A percentile compares a stretch with the other conserved stretches of the same genome.
Evolutionary conservation across 768 basidiomycete species (phyloP).

Genomic region (Xerocomus brunneocitrinus): DNA sequence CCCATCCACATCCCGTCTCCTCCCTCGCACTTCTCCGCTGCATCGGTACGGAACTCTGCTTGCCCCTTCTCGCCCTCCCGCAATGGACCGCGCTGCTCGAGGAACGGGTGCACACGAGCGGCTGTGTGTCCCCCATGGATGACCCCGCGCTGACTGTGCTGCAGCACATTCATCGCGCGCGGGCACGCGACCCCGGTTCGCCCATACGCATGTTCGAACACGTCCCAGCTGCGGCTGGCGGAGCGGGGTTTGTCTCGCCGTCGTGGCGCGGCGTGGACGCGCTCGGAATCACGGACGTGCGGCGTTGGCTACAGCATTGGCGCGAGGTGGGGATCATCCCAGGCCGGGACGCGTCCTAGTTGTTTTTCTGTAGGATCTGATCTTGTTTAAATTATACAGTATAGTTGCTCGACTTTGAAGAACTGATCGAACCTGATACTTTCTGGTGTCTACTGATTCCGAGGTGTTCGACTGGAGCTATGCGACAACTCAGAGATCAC

Average conservation of each 20-base stretch:
- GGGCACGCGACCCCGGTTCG: not conserved
- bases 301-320: not conserved
- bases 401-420: too few species aligned
- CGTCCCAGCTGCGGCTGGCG: not conserved
- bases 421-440: too few species aligned
- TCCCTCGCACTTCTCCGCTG: not conserved
- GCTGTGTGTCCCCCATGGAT: not conserved
- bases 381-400: too few species aligned
- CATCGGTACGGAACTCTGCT: constrained; percentile 2
- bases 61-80: constrained; percentile 8
- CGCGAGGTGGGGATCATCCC: not conserved
- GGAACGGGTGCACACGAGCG: not conserved
- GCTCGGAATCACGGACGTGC: not conserved
- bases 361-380: too few species aligned
- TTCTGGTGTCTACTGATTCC: too few species aligned
- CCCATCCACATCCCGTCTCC: constrained; percentile 4
- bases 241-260: not conserved
- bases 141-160: not conserved
- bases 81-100: constrained; percentile 1
- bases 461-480: too few species aligned
- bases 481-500: too few species aligned
- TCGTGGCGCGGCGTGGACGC: not conserved
- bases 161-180: not conserved
- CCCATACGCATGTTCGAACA: not conserved
- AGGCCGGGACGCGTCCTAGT: not conserved